phyloP scores from a whole-genome alignment of 352 stramenopile species.

The Phytopythium sindhum region DNA sequence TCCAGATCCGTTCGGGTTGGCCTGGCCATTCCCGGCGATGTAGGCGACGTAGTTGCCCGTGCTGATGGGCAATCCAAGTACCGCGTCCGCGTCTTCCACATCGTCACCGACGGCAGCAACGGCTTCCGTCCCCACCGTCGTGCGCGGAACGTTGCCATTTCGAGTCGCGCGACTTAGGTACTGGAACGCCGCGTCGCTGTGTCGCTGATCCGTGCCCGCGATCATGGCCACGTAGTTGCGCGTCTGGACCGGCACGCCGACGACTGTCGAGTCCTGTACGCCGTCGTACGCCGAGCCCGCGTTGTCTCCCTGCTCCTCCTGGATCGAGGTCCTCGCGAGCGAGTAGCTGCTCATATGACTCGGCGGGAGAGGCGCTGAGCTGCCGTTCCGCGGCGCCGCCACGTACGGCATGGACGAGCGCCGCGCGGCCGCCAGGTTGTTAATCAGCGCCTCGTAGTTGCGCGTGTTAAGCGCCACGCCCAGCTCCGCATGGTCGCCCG shows the following conservation, averaged over 20 bases:
- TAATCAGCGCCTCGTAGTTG: slow-evolving; percentile 59
- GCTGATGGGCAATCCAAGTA: slow-evolving; percentile 57
- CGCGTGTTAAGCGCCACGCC: slow-evolving; percentile 57
- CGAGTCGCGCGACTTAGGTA: slow-evolving; percentile 1
- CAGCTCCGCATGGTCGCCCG: slow-evolving; percentile 25
- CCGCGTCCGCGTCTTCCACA: slow-evolving; percentile 30
- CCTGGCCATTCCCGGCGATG: slow-evolving; percentile 25
- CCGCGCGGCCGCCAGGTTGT: slow-evolving; percentile 21
- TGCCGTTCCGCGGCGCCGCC: not conserved
- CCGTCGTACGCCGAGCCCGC: slow-evolving; percentile 11
- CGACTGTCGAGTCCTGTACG: slow-evolving; percentile 31
- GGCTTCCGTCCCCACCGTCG: not conserved
- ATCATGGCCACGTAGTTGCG: slow-evolving; percentile 51
- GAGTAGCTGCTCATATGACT: not conserved
- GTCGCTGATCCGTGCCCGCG: slow-evolving; percentile 16
- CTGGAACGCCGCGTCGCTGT: slow-evolving; percentile 14
- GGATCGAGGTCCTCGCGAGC: slow-evolving; percentile 5
- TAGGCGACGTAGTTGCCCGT: slow-evolving; percentile 58
- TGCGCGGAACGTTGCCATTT: not conserved
- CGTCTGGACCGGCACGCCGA: slow-evolving; percentile 45
- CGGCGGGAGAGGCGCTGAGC: not conserved
- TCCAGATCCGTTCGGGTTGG: slow-evolving; percentile 29
- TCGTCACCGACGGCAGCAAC: slow-evolving; percentile 14
- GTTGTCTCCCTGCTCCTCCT: not conserved
- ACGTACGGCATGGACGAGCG: slow-evolving; percentile 5